Evolutionary conservation across 2,329 filamentous ascomycete genomes (phyloP).

Genomic region (Pseudogymnoascus sp.): DNA sequence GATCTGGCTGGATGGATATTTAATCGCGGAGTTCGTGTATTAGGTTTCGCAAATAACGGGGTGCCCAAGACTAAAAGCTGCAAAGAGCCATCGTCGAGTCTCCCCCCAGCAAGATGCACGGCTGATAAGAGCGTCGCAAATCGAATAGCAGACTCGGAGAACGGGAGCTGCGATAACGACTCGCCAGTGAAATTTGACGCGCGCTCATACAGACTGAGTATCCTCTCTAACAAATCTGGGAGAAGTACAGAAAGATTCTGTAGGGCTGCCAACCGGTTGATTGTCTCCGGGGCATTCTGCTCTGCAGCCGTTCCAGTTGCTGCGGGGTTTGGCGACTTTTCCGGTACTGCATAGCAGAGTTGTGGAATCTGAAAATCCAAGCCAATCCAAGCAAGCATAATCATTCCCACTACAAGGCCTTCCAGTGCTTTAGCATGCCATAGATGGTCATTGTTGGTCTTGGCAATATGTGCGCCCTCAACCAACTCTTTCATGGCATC

Average conservation of each 20-base stretch:
- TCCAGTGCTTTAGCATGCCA: conserved; percentile 97
- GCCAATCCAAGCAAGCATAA: conserved; percentile 77
- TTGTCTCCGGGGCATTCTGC: conserved; percentile 25
- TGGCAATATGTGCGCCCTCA: conserved; percentile 70
- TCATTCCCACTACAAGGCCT: conserved; percentile 70
- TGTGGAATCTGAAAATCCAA: conserved; percentile 72
- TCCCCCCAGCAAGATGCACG: conserved; percentile 58
- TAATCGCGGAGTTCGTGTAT: conserved; percentile 44
- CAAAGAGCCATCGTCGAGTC: conserved; percentile 52
- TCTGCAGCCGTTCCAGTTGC: conserved; percentile 18
- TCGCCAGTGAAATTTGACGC: conserved; percentile 56
- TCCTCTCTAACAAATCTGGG: conserved; percentile 68
- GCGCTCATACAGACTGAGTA: conserved; percentile 64
- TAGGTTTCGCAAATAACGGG: conserved; percentile 42
- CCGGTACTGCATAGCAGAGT: conserved; percentile 36
- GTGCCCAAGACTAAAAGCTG: conserved; percentile 59
- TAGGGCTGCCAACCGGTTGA: conserved; percentile 32
- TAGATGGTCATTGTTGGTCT: conserved; percentile 79
- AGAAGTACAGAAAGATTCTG: conserved; percentile 51
- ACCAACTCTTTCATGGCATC: conserved; percentile 78
- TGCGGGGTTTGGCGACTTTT: conserved; percentile 25
- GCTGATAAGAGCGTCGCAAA: conserved; percentile 63
- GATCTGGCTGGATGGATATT: conserved; percentile 49
- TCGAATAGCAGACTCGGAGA: conserved; percentile 66
- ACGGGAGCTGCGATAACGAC: conserved; percentile 60